Conservation (phyloP, 352 stramenopile genomes). For the Elongisporangium prolatum region DNA sequence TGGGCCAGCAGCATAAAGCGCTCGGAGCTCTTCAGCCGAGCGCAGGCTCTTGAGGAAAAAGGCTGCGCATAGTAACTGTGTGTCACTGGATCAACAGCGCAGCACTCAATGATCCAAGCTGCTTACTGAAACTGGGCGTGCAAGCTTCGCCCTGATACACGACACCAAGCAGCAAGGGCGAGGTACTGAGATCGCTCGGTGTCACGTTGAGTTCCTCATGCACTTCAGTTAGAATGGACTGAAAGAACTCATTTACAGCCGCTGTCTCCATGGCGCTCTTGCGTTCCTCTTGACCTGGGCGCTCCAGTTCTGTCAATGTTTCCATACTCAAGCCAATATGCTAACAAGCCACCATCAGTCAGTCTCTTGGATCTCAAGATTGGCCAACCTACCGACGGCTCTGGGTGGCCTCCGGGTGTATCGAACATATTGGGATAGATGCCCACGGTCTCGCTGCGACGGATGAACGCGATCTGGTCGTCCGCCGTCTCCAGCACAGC, state of each 20-base stretch:
- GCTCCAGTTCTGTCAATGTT: constrained; percentile 18
- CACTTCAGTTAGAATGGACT: constrained; percentile 69
- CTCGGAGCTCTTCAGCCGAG: constrained; percentile 26
- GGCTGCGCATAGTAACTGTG: constrained; percentile 16
- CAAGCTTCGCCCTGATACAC: constrained; percentile 61
- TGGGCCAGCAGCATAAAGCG: constrained; percentile 38
- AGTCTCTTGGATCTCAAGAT: background rate
- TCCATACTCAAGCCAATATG: constrained; percentile 29
- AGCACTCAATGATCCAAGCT: background rate
- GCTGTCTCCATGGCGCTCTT: constrained; percentile 19
- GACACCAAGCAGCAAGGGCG: constrained; percentile 62
- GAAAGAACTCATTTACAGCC: constrained; percentile 47
- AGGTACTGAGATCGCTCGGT: constrained; percentile 21
- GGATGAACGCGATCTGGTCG: constrained; percentile 56
- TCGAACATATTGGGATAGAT: constrained; percentile 73
- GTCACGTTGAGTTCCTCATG: constrained; percentile 77
- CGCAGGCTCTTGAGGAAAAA: constrained; percentile 49
- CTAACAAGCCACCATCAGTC: constrained; percentile 4
- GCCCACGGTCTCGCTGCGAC: constrained; percentile 56
- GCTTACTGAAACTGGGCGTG: constrained; percentile 74
- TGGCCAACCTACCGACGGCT: constrained; percentile 35
- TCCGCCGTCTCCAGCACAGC: constrained; percentile 63
- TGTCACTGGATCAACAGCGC: background rate
- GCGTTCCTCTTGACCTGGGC: constrained; percentile 1
- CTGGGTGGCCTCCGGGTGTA: constrained; percentile 74